These are phyloP conservation scores for Cladophialophora exuberans DNA, from an alignment of 2,329 filamentous ascomycete species.

Conservation along the genomic window DNA sequence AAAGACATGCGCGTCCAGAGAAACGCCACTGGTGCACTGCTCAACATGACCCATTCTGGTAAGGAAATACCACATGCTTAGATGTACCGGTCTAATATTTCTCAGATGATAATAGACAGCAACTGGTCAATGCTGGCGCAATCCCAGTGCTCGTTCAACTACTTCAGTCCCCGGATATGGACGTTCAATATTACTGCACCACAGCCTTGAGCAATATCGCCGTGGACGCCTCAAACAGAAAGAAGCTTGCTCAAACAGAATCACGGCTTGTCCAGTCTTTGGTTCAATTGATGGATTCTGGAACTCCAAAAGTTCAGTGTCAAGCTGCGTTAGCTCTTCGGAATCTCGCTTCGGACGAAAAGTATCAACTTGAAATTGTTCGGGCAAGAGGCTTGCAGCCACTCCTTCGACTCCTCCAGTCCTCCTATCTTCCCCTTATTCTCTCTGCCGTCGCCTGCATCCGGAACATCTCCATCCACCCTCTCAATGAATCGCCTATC, in stretches of 20 bases:
- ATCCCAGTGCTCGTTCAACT: constrained; percentile 96
- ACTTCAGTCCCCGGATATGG: constrained; percentile 87
- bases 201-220: constrained; percentile 98
- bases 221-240: constrained; percentile 87
- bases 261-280: constrained; percentile 89
- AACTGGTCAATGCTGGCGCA: constrained; percentile 95
- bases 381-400: constrained; percentile 82
- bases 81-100: constrained; percentile 2
- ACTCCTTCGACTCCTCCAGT: constrained; percentile 86
- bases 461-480: constrained; percentile 98
- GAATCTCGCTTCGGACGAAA: constrained; percentile 96
- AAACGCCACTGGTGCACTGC: constrained; percentile 91
- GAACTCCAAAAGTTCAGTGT: constrained; percentile 95
- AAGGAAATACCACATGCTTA: constrained; percentile 43
- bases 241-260: constrained; percentile 88
- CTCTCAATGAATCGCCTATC: constrained; percentile 95
- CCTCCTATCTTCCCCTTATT: constrained; percentile 92
- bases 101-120: constrained; percentile 92
- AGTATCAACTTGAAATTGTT: constrained; percentile 98
- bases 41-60: constrained; percentile 99
- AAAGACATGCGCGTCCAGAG: constrained; percentile 98
- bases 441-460: constrained; percentile 97
- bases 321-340: constrained; percentile 92
- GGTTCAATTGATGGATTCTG: constrained; percentile 95
- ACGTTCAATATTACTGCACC: constrained; percentile 99